Base-by-base conservation (phyloP, 805 yeast genomes). In the Maudiozyma saulgeensis region DNA sequence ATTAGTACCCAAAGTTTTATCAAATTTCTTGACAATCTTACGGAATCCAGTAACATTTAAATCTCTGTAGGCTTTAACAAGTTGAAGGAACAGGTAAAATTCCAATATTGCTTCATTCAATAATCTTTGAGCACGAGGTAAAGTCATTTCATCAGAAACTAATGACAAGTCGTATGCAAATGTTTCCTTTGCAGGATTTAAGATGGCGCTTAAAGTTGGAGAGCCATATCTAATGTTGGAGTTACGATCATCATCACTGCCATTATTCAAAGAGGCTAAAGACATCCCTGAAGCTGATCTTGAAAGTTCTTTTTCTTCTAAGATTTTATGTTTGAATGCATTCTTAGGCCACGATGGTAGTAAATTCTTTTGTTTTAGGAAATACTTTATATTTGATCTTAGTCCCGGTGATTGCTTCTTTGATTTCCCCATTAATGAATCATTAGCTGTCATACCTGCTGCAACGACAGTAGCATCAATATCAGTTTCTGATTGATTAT, bases 21-120 rank as follows among this genome's bases (percentile, higher is more conserved):
- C 99, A 62, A 80, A 90, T 64, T 93, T 93, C 62, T 93, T 93
- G 51, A 88, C 74, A 59, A 93, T 81, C 60, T 93, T 93, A 47
- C 96, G 77, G 59, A 90, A 80, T 0, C 95, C 99, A 0, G 96
- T 89, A 31, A 89, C 74, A 66, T 93, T 93, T 56, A 90, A 66
- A 44, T 82, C 72, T 55, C 87, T 74, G 64, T 81, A 93, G 16
- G 64, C 59, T 45, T 63, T 66, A 26, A 64, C 58, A 49, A 66
- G 50, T 51, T 64, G 68, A 42, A 64, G 48, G 46, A 52, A 63
- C 23, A 62, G 54, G 48, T 63, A 66, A 48, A 52, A 64, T 34
- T 64, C 67, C 15, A 64, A 52, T 6, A 66, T 54, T 8, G 69
- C 68, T 43, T 63, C 62, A 21, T 61, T 56, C 21, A 57, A 32